Conservation (phyloP, 805 yeast genomes). For the Lachancea nothofagi region DNA sequence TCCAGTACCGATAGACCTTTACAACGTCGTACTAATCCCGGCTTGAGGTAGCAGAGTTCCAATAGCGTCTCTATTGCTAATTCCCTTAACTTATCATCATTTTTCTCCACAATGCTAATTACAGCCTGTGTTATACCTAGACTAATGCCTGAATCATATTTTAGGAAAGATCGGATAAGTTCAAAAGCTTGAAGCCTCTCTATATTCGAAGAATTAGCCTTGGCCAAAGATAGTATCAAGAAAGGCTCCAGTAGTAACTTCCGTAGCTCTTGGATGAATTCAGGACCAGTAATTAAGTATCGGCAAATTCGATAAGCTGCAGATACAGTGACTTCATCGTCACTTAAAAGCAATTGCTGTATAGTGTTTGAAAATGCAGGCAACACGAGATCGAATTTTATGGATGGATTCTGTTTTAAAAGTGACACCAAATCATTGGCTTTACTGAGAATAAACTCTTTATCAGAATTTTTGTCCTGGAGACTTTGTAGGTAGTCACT, state of each 20-base stretch:
- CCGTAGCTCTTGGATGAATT: slow-evolving; percentile 50
- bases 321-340: slow-evolving; percentile 57
- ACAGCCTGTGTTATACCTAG: slow-evolving; percentile 64
- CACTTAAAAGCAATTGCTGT: slow-evolving; percentile 54
- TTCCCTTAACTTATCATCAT: slow-evolving; percentile 45
- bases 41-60: slow-evolving; percentile 46
- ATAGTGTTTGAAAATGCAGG: slow-evolving; percentile 53
- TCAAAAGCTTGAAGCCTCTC: slow-evolving; percentile 79
- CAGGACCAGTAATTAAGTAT: slow-evolving; percentile 49
- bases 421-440: slow-evolving; percentile 62
- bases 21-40: slow-evolving; percentile 41
- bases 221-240: slow-evolving; percentile 58
- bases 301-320: slow-evolving; percentile 74
- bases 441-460: slow-evolving; percentile 38
- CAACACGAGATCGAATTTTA: slow-evolving; percentile 59
- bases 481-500: slow-evolving; percentile 33
- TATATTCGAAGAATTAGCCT: slow-evolving; percentile 45
- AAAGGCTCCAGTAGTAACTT: slow-evolving; percentile 55
- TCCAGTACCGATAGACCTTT: slow-evolving; percentile 43
- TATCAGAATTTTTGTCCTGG: slow-evolving; percentile 25
- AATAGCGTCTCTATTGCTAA: slow-evolving; percentile 52
- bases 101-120: slow-evolving; percentile 56
- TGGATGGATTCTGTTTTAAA: slow-evolving; percentile 49
- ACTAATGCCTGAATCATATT: slow-evolving; percentile 52
- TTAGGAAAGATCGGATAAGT: slow-evolving; percentile 57